Conservation (phyloP, 2,329 filamentous ascomycete species). For the Pyrenophora tritici-repentis region DNA sequence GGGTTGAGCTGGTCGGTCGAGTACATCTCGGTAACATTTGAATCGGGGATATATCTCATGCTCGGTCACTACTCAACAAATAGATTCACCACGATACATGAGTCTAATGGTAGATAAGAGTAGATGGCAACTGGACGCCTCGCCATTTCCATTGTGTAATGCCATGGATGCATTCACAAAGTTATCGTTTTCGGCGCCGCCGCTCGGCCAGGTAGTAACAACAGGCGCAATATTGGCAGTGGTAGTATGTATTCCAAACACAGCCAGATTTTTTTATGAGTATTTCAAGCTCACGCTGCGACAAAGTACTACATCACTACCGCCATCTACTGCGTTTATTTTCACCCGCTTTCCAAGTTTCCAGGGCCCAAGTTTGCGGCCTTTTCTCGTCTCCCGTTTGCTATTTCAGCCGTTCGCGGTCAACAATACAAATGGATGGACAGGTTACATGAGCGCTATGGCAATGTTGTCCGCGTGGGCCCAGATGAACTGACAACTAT, state of each 20-base stretch:
- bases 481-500: conserved; percentile 3
- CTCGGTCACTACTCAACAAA: background rate
- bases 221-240: background rate
- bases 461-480: no score
- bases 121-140: background rate
- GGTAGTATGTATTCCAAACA: background rate
- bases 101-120: background rate
- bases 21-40: background rate
- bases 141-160: background rate
- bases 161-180: background rate
- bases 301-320: conserved; percentile 1
- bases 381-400: background rate
- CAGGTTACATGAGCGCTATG: no score
- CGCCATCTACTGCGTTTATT: background rate
- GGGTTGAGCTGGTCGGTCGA: background rate
- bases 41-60: background rate
- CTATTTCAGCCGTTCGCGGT: conserved; percentile 2
- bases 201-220: background rate
- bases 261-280: background rate
- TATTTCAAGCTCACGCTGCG: background rate
- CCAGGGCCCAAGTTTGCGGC: background rate
- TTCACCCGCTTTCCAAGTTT: conserved; percentile 3
- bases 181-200: background rate
- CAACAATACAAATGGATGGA: conserved; percentile 1
- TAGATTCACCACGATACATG: background rate